Percentiles rank a stretch among this genome's conserved stretches.
Conservation (phyloP, 129 eudicot species). For the Calendula officinalis region DNA sequence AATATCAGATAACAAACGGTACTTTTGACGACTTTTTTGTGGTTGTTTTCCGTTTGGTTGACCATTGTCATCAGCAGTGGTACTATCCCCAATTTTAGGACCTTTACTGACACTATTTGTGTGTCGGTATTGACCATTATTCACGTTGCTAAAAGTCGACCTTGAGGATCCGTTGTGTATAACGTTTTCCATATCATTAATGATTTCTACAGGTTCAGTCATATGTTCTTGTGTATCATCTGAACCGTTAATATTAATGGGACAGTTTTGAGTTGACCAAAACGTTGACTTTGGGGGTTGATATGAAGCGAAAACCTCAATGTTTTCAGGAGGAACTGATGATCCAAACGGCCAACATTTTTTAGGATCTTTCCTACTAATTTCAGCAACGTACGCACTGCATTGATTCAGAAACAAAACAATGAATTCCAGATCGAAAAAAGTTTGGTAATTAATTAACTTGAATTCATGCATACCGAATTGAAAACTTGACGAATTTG, state of each 20-base stretch:
- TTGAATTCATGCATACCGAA: constrained; percentile 38
- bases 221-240: constrained; percentile 9
- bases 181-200: constrained; percentile 2
- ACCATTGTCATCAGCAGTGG: neutral
- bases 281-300: constrained; percentile 18
- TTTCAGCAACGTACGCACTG: constrained; percentile 42
- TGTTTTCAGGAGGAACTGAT: constrained; percentile 21
- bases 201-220: constrained; percentile 10
- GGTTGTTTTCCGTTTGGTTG: too few species aligned
- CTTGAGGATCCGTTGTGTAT: constrained; percentile 1
- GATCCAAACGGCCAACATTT: constrained; percentile 47
- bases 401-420: constrained; percentile 17
- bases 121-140: constrained; percentile 1
- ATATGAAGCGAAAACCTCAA: constrained; percentile 17
- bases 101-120: constrained; percentile 2
- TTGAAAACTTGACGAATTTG: constrained; percentile 30
- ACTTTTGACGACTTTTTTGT: constrained; percentile 3
- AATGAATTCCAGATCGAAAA: neutral
- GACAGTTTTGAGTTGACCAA: constrained; percentile 11
- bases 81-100: constrained; percentile 15
- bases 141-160: constrained; percentile 5
- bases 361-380: constrained; percentile 32
- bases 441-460: constrained; percentile 4
- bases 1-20: constrained; percentile 35
- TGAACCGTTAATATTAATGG: neutral